Evolutionary conservation across 139 green algal species (phyloP).

Genomic region (Tetraselmis striata): DNA sequence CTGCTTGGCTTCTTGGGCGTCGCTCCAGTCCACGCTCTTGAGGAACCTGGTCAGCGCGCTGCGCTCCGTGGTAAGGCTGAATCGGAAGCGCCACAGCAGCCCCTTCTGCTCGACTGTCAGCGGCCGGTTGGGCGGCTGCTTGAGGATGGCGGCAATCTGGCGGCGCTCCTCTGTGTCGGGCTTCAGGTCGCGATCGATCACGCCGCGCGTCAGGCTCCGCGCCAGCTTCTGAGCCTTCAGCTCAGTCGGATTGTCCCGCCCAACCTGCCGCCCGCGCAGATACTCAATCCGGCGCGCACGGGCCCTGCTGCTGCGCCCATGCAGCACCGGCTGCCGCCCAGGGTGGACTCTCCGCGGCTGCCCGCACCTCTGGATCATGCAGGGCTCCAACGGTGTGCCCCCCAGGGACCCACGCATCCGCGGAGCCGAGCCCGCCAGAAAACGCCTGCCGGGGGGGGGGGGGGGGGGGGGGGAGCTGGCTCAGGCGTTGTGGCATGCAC

Average conservation of each 20-base stretch:
- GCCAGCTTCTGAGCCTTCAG: slow-evolving; percentile 90
- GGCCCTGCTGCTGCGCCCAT: slow-evolving; percentile 51
- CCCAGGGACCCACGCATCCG: neutral
- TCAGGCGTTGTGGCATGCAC: too few relatives aligned
- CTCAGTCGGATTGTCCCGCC: slow-evolving; percentile 76
- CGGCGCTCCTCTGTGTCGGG: slow-evolving; percentile 68
- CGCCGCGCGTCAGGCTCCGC: slow-evolving; percentile 51
- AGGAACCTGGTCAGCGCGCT: slow-evolving; percentile 58
- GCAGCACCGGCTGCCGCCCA: too few relatives aligned
- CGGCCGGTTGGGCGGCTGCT: slow-evolving; percentile 45
- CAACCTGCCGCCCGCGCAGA: slow-evolving; percentile 52
- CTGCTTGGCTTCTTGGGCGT: slow-evolving; percentile 65
- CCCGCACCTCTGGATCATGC: slow-evolving; percentile 55
- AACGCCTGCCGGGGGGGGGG: too few relatives aligned
- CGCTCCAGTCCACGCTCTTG: slow-evolving; percentile 86
- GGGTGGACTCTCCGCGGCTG: too few relatives aligned
- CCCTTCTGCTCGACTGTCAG: slow-evolving; percentile 47
- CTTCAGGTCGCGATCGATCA: slow-evolving; percentile 74
- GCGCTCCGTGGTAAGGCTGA: slow-evolving; percentile 44
- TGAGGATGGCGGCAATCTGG: slow-evolving; percentile 39
- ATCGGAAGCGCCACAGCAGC: slow-evolving; percentile 88
- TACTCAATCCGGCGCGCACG: slow-evolving; percentile 89
- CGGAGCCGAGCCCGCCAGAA: neutral
- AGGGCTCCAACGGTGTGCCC: slow-evolving; percentile 15
- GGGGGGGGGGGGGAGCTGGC: too few relatives aligned